Evolutionary conservation across 495 filamentous ascomycete genomes (phyloP), one percentile per base, ranked within the genome.

Genomic region (Trichoderma reesei): DNA sequence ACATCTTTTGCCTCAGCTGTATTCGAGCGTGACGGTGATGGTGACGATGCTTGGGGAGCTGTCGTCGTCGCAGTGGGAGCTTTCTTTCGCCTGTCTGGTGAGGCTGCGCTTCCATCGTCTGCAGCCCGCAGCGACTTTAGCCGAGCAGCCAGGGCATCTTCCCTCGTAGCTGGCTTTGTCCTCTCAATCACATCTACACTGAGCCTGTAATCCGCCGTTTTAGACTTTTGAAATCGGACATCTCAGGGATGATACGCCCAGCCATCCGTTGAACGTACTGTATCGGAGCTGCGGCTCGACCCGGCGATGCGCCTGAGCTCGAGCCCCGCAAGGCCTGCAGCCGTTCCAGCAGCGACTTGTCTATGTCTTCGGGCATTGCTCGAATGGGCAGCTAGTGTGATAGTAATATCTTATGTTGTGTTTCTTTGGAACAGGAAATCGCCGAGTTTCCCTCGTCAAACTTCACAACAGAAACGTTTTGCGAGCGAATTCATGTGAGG

Each of bases 131-230:
- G 75, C 56, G 68, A 72, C 60, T 76, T 76, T 38, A 81, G 68
- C 46, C 79, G 72, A 14, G 69, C 74, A 1, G 75, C 66, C 48
- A 81, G 72, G 34, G 73, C 73, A 68, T 79, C 79, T 65, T 80
- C 78, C 63, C 72, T 70, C 5, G 77, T 76, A 14, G 65, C 33
- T 60, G 33, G 54, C n/a, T 34, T 60, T 64, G 68, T 31, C n/a
- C 61, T 59, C 9, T 64, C 41, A 37, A 54, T 46, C n/a, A 63
- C 39, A 34, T 63, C 61, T 34, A 63, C 41, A 14, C 7, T 42
- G 14, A 46, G n/a, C 20, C 61, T 63, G 41, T 7, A 48, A 61
- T 7, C 9, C 0, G 34, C 41, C 41, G 41, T 34, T 36, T 9
- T 41, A 18, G 18, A 20, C 20, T 6, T 26, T 18, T 3, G 16